These are phyloP conservation scores for Didymella glomerata DNA, from an alignment of 2,329 filamentous ascomycete species.

Conservation along the genomic window DNA sequence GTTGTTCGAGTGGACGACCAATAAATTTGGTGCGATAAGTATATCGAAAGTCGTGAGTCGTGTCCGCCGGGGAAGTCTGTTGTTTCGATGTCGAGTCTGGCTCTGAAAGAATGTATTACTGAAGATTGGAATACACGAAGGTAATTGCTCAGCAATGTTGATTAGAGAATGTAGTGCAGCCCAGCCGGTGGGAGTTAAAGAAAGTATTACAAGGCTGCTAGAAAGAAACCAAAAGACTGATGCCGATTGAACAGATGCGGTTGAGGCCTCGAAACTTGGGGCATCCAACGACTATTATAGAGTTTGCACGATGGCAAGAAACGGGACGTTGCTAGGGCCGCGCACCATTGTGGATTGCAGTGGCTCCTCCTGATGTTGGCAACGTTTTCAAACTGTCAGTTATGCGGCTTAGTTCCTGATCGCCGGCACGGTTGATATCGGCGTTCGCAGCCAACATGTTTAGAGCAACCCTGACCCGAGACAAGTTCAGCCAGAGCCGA, in stretches of 20 bases:
- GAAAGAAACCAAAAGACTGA: conserved; percentile 49
- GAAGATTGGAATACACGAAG: conserved; percentile 41
- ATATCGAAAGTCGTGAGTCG: conserved; percentile 32
- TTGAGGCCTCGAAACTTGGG: conserved; percentile 50
- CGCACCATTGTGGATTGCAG: conserved; percentile 50
- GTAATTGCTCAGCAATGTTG: conserved; percentile 54
- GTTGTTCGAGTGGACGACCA: conserved; percentile 3
- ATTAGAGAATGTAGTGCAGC: conserved; percentile 63
- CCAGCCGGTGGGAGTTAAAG: conserved; percentile 64
- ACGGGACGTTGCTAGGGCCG: conserved; percentile 37
- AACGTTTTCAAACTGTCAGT: conserved; percentile 54
- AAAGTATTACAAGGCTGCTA: conserved; percentile 57
- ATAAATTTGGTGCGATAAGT: conserved; percentile 51
- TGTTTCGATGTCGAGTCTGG: conserved; percentile 60
- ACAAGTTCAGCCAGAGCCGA: conserved; percentile 49
- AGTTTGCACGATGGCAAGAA: conserved; percentile 43
- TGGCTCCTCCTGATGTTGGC: conserved; percentile 52
- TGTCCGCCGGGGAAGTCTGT: conserved; percentile 44
- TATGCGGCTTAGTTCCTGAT: conserved; percentile 50
- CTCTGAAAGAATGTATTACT: conserved; percentile 52
- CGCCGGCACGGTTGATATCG: conserved; percentile 44
- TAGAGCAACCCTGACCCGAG: conserved; percentile 50
- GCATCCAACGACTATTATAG: conserved; percentile 48
- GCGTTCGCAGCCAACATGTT: conserved; percentile 48
- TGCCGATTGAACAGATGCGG: conserved; percentile 51